Evolutionary conservation across 768 basidiomycete genomes (phyloP), one percentile per base, ranked within the genome.

Genomic region (Boletus reticulatus): DNA sequence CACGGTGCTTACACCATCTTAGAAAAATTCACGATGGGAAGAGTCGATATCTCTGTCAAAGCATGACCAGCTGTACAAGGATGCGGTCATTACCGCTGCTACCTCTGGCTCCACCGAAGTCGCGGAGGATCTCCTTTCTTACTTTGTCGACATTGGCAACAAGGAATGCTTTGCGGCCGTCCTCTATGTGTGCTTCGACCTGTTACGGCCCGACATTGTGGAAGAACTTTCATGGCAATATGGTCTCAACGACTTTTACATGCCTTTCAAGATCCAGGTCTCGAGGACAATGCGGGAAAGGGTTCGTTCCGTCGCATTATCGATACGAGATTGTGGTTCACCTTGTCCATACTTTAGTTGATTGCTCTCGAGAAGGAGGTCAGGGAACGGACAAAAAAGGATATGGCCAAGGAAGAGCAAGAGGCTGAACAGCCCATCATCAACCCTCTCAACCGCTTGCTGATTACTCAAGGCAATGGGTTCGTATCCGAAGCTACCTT

Each of bases 101-200:
- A 76, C 80, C n/a, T 97, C 94, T 3, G 78, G 66, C 32, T 87
- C 84, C n/a, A 88, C 82, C 3, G 92, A 97, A 53, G 89, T 98
- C 32, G 91, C 94, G 5, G 96, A 99, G 72, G 97, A 98, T 48
- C 80, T 98, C 17, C 78, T 98, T 24, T 88, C 88, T 5, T 98
- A 98, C 78, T 99, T 98, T 68, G 94, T 97, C 54, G 92, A 94
- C 73, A 98, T 99, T 61, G 97, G 97, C 34, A 96, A 96, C 81
- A 95, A 94, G 75, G 97, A 99, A 69, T 96, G 94, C 73, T 99
- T 96, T 72, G 89, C 93, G 0, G 92, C 89, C 1, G 77, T 89
- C 59, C 83, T 98, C 22, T 98, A 86, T 63, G 82, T 89, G 50
- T 97, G 94, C 77, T 99, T 94, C 76, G 96, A 99, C 74, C 80